These are phyloP conservation scores for Thermothelomyces thermophilus DNA, from an alignment of 2,329 filamentous ascomycete genomes.

Conservation along the genomic window DNA sequence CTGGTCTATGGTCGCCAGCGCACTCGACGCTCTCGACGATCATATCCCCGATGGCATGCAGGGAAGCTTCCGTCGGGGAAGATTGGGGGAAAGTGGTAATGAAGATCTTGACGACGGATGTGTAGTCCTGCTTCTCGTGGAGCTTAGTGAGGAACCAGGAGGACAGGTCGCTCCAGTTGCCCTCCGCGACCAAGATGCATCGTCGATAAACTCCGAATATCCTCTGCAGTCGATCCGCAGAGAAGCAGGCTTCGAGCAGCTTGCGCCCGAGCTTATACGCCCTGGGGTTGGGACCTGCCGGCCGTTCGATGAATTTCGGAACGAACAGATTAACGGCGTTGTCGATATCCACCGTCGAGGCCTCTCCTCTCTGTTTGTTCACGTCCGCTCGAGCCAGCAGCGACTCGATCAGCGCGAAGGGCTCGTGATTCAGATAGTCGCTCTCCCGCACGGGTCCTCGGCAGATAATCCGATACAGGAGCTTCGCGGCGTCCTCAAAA, in stretches of 20 bases:
- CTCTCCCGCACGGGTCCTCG: conserved; percentile 29
- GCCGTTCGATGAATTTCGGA: conserved; percentile 25
- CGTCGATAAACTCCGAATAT: conserved; percentile 31
- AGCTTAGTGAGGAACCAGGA: conserved; percentile 31
- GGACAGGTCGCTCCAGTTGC: conserved; percentile 24
- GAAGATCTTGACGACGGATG: conserved; percentile 31
- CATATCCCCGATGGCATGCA: conserved; percentile 27
- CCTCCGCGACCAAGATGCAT: conserved; percentile 23
- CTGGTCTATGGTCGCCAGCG: conserved; percentile 26
- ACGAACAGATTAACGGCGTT: conserved; percentile 30
- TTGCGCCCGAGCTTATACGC: conserved; percentile 22
- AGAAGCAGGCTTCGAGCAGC: conserved; percentile 29
- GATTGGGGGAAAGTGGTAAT: conserved; percentile 29
- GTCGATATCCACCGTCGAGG: conserved; percentile 15
- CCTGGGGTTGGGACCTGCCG: conserved; percentile 13
- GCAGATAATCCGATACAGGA: conserved; percentile 27
- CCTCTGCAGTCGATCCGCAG: conserved; percentile 16
- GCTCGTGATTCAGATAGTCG: conserved; percentile 32
- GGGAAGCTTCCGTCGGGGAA: conserved; percentile 16
- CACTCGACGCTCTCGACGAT: conserved; percentile 31
- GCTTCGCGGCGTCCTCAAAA: conserved; percentile 29
- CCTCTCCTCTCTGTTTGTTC: conserved; percentile 1
- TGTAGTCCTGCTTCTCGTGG: conserved; percentile 27
- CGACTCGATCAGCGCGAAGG: conserved; percentile 30
- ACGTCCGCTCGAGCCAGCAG: conserved; percentile 20